Base-by-base conservation (phyloP, 495 filamentous ascomycete species). In the Trichoderma orchidacearum region DNA sequence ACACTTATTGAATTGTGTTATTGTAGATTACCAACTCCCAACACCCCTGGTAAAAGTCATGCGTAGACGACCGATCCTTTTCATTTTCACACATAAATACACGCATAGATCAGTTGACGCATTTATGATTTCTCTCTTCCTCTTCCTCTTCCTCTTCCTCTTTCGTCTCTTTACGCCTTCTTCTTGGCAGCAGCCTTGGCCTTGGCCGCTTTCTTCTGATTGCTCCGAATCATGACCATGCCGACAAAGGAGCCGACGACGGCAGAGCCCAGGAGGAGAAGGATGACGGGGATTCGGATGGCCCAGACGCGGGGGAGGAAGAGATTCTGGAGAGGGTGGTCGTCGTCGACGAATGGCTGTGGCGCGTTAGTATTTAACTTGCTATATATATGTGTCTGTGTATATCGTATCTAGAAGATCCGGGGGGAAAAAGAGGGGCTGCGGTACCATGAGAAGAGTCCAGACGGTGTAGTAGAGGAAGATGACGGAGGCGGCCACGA, bases 401-500 rank as follows among this genome's bases (percentile, higher is more conserved):
- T n/a, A n/a, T n/a, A n/a, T n/a, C n/a, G n/a, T n/a, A n/a, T n/a
- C n/a, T n/a, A n/a, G n/a, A n/a, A n/a, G n/a, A n/a, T n/a, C n/a
- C n/a, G n/a, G n/a, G n/a, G n/a, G n/a, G n/a, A n/a, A n/a, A n/a
- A n/a, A n/a, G n/a, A n/a, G n/a, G n/a, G 36, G 62, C 65, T 58
- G n/a, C n/a, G n/a, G n/a, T 80, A 96, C 93, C 87, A 99, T 96
- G 55, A 96, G 79, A 56, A 99, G 75, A 3, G 93, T 97, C 93
- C 93, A 99, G 64, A 95, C 81, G 17, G 90, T 94, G 74, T 99
- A 99, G 80, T 99, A 99, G 60, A 95, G 83, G 72, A 99, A 99
- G 73, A 99, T 89, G 69, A 85, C 83, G 61, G 90, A 86, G 67
- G 93, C 90, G 77, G 85, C 83, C 77, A 95, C 82, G 72, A 99